phyloP scores from a whole-genome alignment of 163 green algal genomes.

The Volvox carteri region DNA sequence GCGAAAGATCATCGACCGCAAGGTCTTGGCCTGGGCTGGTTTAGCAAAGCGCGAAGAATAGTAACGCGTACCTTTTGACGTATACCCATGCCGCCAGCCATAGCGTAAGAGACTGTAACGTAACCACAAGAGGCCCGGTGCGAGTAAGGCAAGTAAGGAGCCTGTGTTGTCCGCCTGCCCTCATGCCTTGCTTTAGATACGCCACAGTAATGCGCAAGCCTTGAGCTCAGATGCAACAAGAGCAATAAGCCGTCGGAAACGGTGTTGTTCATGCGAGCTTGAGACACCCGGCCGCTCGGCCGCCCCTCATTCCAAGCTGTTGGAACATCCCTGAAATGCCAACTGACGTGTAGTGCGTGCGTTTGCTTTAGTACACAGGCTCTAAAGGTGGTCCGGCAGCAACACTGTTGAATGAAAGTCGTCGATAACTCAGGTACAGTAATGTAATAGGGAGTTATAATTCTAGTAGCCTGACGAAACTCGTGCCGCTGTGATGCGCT shows the following conservation, averaged over 20 bases:
- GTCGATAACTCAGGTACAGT: too few species aligned
- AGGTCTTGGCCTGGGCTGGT: not conserved
- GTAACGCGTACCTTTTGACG: not conserved
- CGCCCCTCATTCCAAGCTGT: not conserved
- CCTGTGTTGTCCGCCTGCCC: not conserved
- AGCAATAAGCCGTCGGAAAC: not conserved
- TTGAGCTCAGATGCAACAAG: not conserved
- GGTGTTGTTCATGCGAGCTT: not conserved
- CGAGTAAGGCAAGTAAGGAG: not conserved
- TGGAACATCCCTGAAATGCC: too few species aligned
- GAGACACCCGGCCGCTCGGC: not conserved
- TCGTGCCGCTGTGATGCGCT: too few species aligned
- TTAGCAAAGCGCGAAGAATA: not conserved
- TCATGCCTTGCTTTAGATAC: not conserved
- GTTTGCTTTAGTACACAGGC: too few species aligned
- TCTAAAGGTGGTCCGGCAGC: too few species aligned
- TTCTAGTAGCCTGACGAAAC: too few species aligned
- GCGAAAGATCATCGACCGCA: not conserved
- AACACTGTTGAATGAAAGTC: too few species aligned
- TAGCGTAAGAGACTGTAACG: not conserved
- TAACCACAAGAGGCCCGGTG: not conserved
- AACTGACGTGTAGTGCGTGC: too few species aligned
- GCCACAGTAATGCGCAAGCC: not conserved
- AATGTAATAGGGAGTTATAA: too few species aligned
- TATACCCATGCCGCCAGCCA: slow-evolving; percentile 16